Evolutionary conservation across 257 asterid species (phyloP).

Genomic region (Datura wrightii): DNA sequence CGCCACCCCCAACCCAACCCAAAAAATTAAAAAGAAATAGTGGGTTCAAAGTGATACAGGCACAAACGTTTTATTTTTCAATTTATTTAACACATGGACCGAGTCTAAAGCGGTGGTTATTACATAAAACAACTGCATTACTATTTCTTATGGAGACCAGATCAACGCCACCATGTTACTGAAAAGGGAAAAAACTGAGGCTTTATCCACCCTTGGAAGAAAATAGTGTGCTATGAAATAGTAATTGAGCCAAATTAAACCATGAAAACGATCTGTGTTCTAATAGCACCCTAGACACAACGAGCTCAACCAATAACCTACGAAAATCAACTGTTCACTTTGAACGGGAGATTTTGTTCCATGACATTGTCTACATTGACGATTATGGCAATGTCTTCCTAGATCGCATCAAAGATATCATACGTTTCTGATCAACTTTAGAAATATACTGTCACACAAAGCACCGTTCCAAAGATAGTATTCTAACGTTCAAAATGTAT

Average conservation of each 20-base stretch:
- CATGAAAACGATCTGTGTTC: background rate
- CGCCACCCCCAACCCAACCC: too few species aligned
- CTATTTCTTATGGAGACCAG: background rate
- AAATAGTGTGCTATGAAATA: background rate
- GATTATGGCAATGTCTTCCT: background rate
- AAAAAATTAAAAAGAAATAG: too few species aligned
- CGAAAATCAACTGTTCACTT: background rate
- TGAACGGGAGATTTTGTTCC: background rate
- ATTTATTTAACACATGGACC: background rate
- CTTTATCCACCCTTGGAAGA: background rate
- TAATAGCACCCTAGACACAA: background rate
- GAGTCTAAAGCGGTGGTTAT: background rate
- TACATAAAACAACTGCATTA: background rate
- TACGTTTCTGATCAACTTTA: background rate
- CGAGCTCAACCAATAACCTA: background rate
- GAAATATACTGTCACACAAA: background rate
- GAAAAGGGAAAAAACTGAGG: background rate
- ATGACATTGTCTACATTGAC: background rate
- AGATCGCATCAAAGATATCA: background rate
- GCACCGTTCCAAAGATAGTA: background rate
- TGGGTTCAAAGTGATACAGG: background rate
- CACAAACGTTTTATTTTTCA: background rate
- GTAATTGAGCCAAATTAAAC: background rate
- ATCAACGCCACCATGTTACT: constrained; percentile 5
- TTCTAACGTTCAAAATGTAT: background rate